Conservation (phyloP, 148 eudicot genomes). For the Rhododendron williamsianum region DNA sequence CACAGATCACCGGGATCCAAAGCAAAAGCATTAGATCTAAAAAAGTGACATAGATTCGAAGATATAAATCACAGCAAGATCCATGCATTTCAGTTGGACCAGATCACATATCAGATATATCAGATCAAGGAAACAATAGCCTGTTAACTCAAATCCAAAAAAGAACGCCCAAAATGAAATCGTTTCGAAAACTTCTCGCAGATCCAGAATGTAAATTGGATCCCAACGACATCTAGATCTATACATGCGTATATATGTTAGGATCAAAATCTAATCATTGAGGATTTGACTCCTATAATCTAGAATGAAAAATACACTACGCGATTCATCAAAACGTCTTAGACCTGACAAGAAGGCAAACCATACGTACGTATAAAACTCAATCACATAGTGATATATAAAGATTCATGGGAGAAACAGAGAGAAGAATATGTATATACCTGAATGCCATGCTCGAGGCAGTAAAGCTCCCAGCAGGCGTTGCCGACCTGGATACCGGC, state of each 20-base stretch:
- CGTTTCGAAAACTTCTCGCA: neutral
- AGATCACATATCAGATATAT: neutral
- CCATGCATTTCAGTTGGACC: neutral
- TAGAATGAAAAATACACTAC: slow-evolving; percentile 3
- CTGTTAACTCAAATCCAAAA: neutral
- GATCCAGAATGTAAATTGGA: neutral
- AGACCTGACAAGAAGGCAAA: neutral
- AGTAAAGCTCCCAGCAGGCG: slow-evolving; percentile 32
- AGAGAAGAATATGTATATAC: neutral
- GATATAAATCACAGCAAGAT: neutral
- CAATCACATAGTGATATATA: neutral
- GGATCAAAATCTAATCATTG: neutral
- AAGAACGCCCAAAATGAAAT: neutral
- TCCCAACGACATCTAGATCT: neutral
- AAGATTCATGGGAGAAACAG: neutral
- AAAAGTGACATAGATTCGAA: neutral
- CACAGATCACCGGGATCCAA: neutral
- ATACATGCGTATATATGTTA: neutral
- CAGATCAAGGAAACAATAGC: neutral
- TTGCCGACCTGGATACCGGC: slow-evolving; percentile 32
- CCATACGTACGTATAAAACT: slow-evolving; percentile 18
- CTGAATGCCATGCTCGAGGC: slow-evolving; percentile 32
- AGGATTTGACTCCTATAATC: slow-evolving; percentile 9
- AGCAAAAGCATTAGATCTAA: neutral
- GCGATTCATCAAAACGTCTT: neutral